Conservation (phyloP, 2,329 filamentous ascomycete genomes). For the Trichoderma koningii region DNA sequence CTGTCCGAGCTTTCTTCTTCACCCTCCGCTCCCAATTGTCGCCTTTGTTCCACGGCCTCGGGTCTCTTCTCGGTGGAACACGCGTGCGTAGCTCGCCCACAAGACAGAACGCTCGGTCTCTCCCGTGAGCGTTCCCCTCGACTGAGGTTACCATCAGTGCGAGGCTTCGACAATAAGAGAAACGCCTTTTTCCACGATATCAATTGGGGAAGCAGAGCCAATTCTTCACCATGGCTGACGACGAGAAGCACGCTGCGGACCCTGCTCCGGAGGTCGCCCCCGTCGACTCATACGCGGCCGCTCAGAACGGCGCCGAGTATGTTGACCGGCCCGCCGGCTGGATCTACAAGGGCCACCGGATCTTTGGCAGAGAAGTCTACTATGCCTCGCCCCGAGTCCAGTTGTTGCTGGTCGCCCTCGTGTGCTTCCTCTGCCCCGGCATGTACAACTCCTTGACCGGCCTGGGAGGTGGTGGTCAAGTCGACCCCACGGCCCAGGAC, state of each 20-base stretch:
- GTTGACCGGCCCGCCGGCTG: conserved; percentile 54
- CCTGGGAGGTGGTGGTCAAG: conserved; percentile 60
- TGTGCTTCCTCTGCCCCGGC: conserved; percentile 66
- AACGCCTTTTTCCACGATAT: neutral
- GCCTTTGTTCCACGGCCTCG: conserved; percentile 19
- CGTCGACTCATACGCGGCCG: conserved; percentile 28
- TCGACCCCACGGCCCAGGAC: conserved; percentile 57
- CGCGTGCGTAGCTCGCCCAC: conserved; percentile 12
- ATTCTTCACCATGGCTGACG: conserved; percentile 34
- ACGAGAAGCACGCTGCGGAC: conserved; percentile 30
- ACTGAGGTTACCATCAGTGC: conserved; percentile 3
- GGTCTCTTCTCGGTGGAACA: conserved; percentile 17
- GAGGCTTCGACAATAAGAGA: neutral
- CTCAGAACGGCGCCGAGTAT: conserved; percentile 27
- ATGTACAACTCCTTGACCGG: conserved; percentile 71
- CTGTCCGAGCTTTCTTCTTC: conserved; percentile 19
- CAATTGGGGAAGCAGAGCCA: neutral
- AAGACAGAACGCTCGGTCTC: conserved; percentile 12
- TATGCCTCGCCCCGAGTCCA: conserved; percentile 75
- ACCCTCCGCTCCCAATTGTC: conserved; percentile 21
- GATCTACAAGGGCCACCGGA: conserved; percentile 65
- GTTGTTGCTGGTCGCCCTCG: conserved; percentile 64
- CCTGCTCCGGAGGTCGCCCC: conserved; percentile 24
- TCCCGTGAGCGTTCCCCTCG: neutral
- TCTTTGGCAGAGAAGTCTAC: conserved; percentile 61